Base-by-base conservation (phyloP, 192 early-diverging fungal genomes). In the Neocallimastix lanati region DNA sequence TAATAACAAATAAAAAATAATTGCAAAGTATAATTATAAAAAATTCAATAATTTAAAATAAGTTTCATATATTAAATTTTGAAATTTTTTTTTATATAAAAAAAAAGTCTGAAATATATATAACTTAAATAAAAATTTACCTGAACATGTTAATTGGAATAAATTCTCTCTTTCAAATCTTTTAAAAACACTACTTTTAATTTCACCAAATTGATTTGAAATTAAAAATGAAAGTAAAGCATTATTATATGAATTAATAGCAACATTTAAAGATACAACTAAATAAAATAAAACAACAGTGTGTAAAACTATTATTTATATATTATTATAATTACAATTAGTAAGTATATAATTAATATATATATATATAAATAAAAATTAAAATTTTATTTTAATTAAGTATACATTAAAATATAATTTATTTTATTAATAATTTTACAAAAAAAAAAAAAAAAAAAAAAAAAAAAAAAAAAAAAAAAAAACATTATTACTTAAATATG, bases 181-280 rank as follows among this genome's bases (percentile, higher is more conserved):
- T 81, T 99, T 99, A 80, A 98, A 99, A 13, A 99, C 98, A 67
- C 91, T 93, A 80, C 94, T 92, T 81, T 99, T 99, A 84, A 99
- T 96, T 82, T 99, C 98, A 13, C 96, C 94, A 89, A 99, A 99
- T 86, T 98, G 98, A 81, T 98, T 98, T 35, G 92, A 93, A 40
- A 99, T 90, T 28, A 99, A 88, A 36, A 99, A 82, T n/a, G 96
- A 93, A 33, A 99, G 84, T 28, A 99, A 85, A 12, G 94, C 94
- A 84, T 97, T 96, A 80, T 94, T 94, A 81, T 97, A 96, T 21
- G 93, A 95, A 84, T 99, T 99, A 81, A 98, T 93, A 7, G 96
- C 93, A 12, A 98, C 96, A 82, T 98, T 97, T 77, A 98, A 88
- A 14, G 96, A 96, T 81, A 98, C 95, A 83, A 95, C 93, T 85